These are phyloP conservation scores for Syzygium oleosum DNA, from an alignment of 345 rosid genomes.

Conservation along the genomic window DNA sequence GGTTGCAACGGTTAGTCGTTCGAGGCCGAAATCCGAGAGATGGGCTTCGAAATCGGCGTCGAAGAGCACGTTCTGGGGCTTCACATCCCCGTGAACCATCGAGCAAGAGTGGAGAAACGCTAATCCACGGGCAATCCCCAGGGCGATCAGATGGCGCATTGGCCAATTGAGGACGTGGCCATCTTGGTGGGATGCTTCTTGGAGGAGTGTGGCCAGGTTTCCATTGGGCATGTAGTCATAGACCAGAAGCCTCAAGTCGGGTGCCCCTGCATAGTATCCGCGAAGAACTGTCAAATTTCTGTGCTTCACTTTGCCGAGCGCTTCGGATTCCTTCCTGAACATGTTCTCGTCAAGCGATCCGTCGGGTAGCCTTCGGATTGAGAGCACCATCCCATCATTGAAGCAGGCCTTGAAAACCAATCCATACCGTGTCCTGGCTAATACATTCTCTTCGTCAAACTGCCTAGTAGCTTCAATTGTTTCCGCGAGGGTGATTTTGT, in stretches of 20 bases:
- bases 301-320: conserved; percentile 78
- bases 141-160: conserved; percentile 96
- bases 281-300: conserved; percentile 80
- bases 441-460: conserved; percentile 90
- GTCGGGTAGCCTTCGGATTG: conserved; percentile 63
- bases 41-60: conserved; percentile 98
- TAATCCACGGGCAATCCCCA: conserved; percentile 87
- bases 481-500: conserved; percentile 81
- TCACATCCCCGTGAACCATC: conserved; percentile 82
- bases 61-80: conserved; percentile 86
- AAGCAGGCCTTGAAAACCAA: conserved; percentile 82
- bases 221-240: conserved; percentile 98
- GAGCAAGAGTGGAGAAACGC: conserved; percentile 74
- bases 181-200: conserved; percentile 96
- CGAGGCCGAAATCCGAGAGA: conserved; percentile 79
- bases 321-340: conserved; percentile 83
- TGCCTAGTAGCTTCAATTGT: conserved; percentile 83
- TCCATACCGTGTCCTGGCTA: conserved; percentile 66
- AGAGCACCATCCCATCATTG: conserved; percentile 86
- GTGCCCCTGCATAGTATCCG: conserved; percentile 81
- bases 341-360: conserved; percentile 55
- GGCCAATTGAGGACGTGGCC: conserved; percentile 99
- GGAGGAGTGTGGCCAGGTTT: conserved; percentile 83
- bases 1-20: conserved; percentile 36
- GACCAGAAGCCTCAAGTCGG: conserved; percentile 69